Conservation (phyloP, 2,329 filamentous ascomycete species). For the Helminthosporium solani region DNA sequence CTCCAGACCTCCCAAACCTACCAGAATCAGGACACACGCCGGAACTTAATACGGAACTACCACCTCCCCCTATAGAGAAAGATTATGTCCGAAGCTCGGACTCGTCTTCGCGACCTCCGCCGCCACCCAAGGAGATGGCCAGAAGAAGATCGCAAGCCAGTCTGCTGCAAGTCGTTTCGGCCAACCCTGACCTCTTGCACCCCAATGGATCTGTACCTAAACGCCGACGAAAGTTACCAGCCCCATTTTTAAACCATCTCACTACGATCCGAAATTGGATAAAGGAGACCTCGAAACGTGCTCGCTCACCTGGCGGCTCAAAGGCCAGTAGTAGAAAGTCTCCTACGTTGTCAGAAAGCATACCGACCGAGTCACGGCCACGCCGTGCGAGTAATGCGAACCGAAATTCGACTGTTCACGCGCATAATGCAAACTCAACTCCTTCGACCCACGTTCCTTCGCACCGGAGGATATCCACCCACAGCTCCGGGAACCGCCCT, state of each 20-base stretch:
- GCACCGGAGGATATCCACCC: conserved; percentile 48
- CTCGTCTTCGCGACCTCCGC: conserved; percentile 75
- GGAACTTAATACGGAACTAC: conserved; percentile 42
- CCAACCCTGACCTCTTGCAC: conserved; percentile 62
- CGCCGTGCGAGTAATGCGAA: conserved; percentile 40
- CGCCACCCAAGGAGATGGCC: conserved; percentile 75
- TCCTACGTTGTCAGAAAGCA: conserved; percentile 31
- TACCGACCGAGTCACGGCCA: conserved; percentile 27
- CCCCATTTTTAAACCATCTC: conserved; percentile 66
- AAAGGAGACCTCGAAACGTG: conserved; percentile 56
- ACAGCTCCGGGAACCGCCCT: conserved; percentile 55
- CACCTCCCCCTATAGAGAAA: conserved; percentile 75
- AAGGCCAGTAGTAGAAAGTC: conserved; percentile 39
- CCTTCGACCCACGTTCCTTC: conserved; percentile 42
- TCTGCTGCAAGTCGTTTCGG: conserved; percentile 80
- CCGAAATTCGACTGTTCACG: conserved; percentile 35
- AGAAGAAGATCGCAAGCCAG: conserved; percentile 76
- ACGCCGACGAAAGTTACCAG: conserved; percentile 58
- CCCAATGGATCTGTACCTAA: conserved; percentile 59
- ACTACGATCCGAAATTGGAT: conserved; percentile 72
- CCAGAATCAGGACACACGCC: conserved; percentile 58
- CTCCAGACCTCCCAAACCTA: conserved; percentile 74
- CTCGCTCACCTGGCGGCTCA: conserved; percentile 35
- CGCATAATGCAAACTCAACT: conserved; percentile 40
- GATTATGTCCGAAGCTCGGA: conserved; percentile 73